phyloP scores from a whole-genome alignment of 2,329 filamentous ascomycete genomes.

The Fusarium sterilihyphosum region DNA sequence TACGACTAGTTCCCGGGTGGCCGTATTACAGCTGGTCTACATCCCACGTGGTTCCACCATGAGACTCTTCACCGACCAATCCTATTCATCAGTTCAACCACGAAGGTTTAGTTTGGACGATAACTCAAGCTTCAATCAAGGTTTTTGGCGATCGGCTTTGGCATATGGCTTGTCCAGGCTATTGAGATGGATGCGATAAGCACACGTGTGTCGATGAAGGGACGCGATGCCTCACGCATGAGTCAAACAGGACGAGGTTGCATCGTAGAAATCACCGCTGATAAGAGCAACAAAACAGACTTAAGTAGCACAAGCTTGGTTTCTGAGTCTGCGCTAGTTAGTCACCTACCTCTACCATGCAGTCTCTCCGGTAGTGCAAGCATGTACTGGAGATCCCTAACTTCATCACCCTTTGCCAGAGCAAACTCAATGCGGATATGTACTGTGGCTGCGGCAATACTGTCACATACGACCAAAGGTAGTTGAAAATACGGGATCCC shows the following conservation, averaged over 20 bases:
- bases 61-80: constrained; percentile 26
- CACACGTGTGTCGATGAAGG: constrained; percentile 12
- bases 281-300: not conserved
- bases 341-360: not conserved
- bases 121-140: not conserved
- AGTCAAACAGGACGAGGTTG: not conserved
- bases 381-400: not conserved
- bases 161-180: not conserved
- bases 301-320: not conserved
- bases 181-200: not conserved
- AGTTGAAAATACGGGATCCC: constrained; percentile 5
- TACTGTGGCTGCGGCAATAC: no score
- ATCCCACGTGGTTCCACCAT: constrained; percentile 36
- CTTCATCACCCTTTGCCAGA: no score
- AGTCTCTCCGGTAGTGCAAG: not conserved
- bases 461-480: not conserved
- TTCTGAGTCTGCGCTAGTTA: not conserved
- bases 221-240: not conserved
- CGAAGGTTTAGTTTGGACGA: constrained; percentile 19
- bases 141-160: not conserved
- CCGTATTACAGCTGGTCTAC: constrained; percentile 32
- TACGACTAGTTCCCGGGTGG: constrained; percentile 3
- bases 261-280: not conserved
- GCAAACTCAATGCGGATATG: rapidly evolving
- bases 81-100: constrained; percentile 18